Base-by-base conservation (phyloP, 257 asterid genomes). In the Coffea eugenioides region DNA sequence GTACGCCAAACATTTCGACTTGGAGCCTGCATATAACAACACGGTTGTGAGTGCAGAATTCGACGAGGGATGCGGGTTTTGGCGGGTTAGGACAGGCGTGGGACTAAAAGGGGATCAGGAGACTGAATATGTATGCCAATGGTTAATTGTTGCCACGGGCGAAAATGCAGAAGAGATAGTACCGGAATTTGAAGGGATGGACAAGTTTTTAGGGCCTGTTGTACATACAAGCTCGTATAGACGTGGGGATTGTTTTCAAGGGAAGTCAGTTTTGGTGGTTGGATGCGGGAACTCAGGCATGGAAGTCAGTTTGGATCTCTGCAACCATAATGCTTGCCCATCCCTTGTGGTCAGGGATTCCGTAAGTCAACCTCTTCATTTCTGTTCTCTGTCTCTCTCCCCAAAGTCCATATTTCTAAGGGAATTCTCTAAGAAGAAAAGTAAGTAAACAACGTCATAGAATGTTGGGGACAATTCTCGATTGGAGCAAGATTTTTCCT, bases 201-300 rank as follows among this genome's bases (percentile, higher is more conserved):
- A 73, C 3, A 80, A 80, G 77, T 88, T 85, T 78, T 66, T 45
- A 10, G 88, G 91, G 49, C 59, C 54, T 34, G 68, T 85, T 49
- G 15, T 82, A 18, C 91, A 88, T 46, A 80, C 89, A 1, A 88
- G 89, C 52, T 54, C 64, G 3, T 88, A 85, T 48, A 86, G 81
- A 61, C 82, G 79, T 14, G 91, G 91, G 3, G 86, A 51, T 4
- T 75, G 54, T 8, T 88, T 79, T 75, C 43, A 49, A 34, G 89
- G 84, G 57, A 85, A 83, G 56, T 80, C 74, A 8, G 88, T 88
- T 65, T 82, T 85, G 80, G 89, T 88, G n/a, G 86, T 88, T 52
- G 91, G 91, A 45, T 85, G 91, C 48, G 91, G 91, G 27, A 88
- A 88, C 61, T 88, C 91, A 3, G 89, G 91, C 54, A 88, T 88